Base-by-base conservation (phyloP, 1,139 yeast genomes). In the Saccharomyces hybrid region DNA sequence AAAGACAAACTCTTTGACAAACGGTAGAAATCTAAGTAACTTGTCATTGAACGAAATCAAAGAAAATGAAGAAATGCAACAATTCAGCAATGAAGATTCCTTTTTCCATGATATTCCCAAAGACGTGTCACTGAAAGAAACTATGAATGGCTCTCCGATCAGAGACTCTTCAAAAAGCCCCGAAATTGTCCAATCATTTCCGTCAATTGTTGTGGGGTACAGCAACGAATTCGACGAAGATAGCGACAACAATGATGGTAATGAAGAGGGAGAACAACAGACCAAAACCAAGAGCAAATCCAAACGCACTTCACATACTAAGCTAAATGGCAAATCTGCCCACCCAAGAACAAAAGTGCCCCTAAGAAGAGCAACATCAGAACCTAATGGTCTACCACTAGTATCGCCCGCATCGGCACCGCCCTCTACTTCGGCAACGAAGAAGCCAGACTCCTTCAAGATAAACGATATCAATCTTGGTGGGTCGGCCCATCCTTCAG, bases 21-120 rank as follows among this genome's bases (percentile, higher is more conserved):
- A 59, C 13, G 53, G 52, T n/a, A 58, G 54, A n/a, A 64, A 58
- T 46, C 32, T 58, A 32, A 67, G 69, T 53, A 63, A 62, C 41
- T 52, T 56, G 8, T 68, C 71, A 0, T 57, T 67, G 27, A 65
- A 64, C 54, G 64, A 65, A 50, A 68, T 66, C 23, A 64, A 66
- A 44, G 71, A 68, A 55, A 59, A 65, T 49, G 70, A 66, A 52
- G 68, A 65, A 51, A 57, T 62, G 2, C 59, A 60, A 31, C 61
- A 62, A 26, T 68, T 68, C 52, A 55, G 57, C 27, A 54, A 53
- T 8, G 52, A 42, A 5, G 53, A 51, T 14, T 28, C 14, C 26
- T 38, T 38, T 38, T 38, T 38, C 6, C 44, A 38, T 8, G 44
- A 38, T 19, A 38, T 38, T 9, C 44, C 44, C 25, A 38, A 38